Evolutionary conservation across 441 rosid genomes (phyloP).

Genomic region (Gossypium gossypioides): DNA sequence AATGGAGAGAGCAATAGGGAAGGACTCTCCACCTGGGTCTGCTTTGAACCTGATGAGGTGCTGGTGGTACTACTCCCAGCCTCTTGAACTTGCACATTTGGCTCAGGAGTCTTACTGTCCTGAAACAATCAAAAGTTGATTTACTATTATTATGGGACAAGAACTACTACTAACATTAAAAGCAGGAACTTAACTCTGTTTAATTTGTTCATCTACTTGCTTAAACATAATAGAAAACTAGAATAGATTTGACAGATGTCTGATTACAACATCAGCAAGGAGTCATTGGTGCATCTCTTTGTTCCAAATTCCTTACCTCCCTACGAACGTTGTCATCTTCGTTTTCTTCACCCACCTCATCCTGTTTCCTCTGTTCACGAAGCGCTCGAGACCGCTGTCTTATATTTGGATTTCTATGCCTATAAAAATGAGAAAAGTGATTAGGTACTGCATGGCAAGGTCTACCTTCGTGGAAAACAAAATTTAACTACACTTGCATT

Average conservation of each 20-base stretch:
- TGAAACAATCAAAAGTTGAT: constrained; percentile 11
- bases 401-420: constrained; percentile 31
- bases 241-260: neutral
- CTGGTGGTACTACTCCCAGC: constrained; percentile 23
- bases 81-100: constrained; percentile 19
- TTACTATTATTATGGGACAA: neutral
- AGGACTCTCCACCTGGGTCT: constrained; percentile 10
- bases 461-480: neutral
- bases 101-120: constrained; percentile 17
- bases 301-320: constrained; percentile 27
- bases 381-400: constrained; percentile 30
- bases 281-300: neutral
- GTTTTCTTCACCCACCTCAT: constrained; percentile 14
- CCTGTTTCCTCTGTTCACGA: constrained; percentile 27
- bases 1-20: constrained; percentile 12
- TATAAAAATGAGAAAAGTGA: constrained; percentile 9
- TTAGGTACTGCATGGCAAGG: neutral
- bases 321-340: constrained; percentile 12
- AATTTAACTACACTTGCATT: neutral
- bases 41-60: constrained; percentile 28
- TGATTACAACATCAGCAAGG: neutral
- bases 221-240: neutral
- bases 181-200: neutral
- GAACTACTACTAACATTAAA: neutral
- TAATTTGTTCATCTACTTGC: neutral